Percentiles rank a stretch among this genome's conserved stretches.
These are phyloP conservation scores for Lactarius tabidus DNA, from an alignment of 768 basidiomycete species.

Conservation along the genomic window DNA sequence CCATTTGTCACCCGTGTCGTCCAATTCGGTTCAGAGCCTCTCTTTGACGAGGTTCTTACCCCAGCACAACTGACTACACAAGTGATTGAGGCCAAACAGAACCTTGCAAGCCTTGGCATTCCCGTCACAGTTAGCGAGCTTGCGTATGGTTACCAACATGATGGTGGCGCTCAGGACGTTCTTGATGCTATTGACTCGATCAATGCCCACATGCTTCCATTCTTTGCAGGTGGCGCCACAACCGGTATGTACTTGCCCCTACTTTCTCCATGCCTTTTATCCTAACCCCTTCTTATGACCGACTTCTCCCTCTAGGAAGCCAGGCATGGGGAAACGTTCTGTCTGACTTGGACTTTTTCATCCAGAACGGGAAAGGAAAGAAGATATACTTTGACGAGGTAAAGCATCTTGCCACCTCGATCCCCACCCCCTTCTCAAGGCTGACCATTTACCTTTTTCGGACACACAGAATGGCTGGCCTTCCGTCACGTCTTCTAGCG, in stretches of 20 bases:
- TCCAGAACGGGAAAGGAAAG: constrained; percentile 55
- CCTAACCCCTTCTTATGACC: not conserved
- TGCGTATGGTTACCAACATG: constrained; percentile 41
- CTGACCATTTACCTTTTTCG: not conserved
- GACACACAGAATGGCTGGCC: constrained; percentile 67
- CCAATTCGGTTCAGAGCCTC: constrained; percentile 70
- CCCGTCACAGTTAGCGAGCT: constrained; percentile 54
- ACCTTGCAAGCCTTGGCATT: constrained; percentile 48
- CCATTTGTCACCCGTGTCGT: constrained; percentile 61
- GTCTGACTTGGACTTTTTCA: constrained; percentile 61
- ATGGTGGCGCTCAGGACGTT: constrained; percentile 48
- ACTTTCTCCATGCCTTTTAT: not conserved
- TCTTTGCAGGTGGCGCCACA: constrained; percentile 55
- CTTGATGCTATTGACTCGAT: constrained; percentile 58
- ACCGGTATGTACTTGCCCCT: constrained; percentile 38
- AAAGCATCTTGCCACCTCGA: constrained; percentile 7
- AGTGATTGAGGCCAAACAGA: constrained; percentile 45
- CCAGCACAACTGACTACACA: constrained; percentile 46
- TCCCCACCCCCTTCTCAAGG: not conserved
- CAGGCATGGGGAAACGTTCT: constrained; percentile 59
- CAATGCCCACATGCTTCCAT: constrained; percentile 66
- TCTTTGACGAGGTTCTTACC: constrained; percentile 53
- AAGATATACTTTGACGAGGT: constrained; percentile 74
- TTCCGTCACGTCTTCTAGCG: constrained; percentile 52
- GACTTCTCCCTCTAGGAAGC: constrained; percentile 37